Percentiles rank a stretch among this genome's conserved stretches.
These are phyloP conservation scores for Ophiostoma sp. DNA, from an alignment of 2,329 filamentous ascomycete species.

Conservation along the genomic window DNA sequence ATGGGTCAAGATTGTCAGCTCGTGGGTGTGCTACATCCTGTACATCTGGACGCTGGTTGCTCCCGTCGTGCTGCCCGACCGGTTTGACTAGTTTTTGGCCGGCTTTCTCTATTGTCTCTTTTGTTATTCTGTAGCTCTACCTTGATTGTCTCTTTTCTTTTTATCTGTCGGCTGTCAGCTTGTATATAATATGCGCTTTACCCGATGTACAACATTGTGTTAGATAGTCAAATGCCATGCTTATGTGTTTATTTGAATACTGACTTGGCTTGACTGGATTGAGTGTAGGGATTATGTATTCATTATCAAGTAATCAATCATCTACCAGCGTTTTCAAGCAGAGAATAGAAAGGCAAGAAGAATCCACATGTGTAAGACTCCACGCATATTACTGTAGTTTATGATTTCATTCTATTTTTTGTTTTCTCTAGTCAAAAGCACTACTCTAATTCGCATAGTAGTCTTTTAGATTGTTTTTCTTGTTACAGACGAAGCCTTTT, in stretches of 20 bases:
- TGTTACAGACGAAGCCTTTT: not conserved
- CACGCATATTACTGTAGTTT: conserved; percentile 34
- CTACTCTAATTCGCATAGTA: no score
- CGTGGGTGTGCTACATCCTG: conserved; percentile 92
- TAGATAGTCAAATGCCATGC: no score
- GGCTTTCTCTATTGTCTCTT: not conserved
- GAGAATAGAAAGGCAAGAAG: no score
- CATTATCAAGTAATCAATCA: no score
- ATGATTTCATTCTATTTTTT: conserved; percentile 47
- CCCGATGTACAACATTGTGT: no score
- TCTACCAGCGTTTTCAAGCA: no score
- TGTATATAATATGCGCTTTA: not conserved
- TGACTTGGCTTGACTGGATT: no score
- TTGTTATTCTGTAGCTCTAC: not conserved
- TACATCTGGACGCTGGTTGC: conserved; percentile 92
- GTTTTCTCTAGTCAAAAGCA: not conserved
- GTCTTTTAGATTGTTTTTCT: not conserved
- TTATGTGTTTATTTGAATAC: no score
- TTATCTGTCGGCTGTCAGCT: not conserved
- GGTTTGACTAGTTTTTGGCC: conserved; percentile 56
- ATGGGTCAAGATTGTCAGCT: conserved; percentile 98
- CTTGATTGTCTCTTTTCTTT: not conserved
- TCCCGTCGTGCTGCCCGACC: conserved; percentile 75
- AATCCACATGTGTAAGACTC: no score
- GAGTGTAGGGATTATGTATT: no score